These are phyloP conservation scores for Eucalyptus pauciflora DNA, from an alignment of 345 rosid genomes.

Conservation along the genomic window DNA sequence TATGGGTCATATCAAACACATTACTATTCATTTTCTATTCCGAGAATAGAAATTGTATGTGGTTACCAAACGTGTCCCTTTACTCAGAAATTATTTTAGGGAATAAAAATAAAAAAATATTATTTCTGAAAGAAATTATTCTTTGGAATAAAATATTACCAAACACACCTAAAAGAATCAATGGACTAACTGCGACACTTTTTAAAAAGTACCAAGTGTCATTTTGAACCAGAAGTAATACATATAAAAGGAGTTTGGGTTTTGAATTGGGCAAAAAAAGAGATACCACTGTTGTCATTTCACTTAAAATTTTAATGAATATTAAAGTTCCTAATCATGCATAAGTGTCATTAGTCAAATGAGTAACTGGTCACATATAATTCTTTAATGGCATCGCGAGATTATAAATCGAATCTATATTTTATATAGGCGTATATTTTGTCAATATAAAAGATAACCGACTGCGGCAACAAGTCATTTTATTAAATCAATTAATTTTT, in stretches of 20 bases:
- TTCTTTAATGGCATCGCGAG: background rate
- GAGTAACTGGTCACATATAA: background rate
- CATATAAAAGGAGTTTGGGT: background rate
- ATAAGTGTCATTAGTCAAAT: background rate
- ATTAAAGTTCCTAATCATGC: background rate
- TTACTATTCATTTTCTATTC: rapidly evolving
- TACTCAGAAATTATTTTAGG: rapidly evolving
- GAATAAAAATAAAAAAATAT: rapidly evolving
- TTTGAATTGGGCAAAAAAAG: background rate
- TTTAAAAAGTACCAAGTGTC: rapidly evolving
- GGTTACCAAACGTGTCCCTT: rapidly evolving
- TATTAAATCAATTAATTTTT: background rate
- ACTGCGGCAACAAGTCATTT: background rate
- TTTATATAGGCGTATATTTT: background rate
- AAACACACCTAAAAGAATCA: rapidly evolving
- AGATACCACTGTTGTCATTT: rapidly evolving
- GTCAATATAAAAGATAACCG: background rate
- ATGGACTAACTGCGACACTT: rapidly evolving
- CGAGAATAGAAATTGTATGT: rapidly evolving
- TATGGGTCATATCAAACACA: rapidly evolving
- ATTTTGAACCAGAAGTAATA: background rate
- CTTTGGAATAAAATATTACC: rapidly evolving
- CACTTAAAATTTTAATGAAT: background rate
- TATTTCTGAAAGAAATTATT: no score
- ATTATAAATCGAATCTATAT: background rate